Evolutionary conservation across 106 monocot species (phyloP).

Genomic region (Dendrobium catenatum): DNA sequence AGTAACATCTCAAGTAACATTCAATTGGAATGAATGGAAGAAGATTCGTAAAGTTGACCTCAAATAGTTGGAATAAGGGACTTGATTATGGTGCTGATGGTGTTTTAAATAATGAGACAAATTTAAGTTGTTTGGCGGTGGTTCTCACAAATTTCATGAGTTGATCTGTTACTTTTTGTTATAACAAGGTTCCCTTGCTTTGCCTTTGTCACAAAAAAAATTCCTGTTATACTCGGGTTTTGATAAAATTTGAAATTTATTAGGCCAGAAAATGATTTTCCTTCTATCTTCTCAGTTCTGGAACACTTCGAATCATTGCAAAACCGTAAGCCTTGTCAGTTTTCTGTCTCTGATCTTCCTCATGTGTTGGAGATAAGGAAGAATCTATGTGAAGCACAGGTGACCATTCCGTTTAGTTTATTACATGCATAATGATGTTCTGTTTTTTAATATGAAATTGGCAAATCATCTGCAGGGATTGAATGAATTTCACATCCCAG

Average conservation of each 20-base stretch:
- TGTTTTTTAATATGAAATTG: slow-evolving; percentile 10
- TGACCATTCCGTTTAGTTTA: neutral
- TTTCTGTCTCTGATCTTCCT: slow-evolving; percentile 48
- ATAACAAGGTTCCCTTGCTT: neutral
- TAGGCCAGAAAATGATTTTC: neutral
- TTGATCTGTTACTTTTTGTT: too few species aligned
- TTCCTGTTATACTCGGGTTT: neutral
- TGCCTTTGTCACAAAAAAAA: neutral
- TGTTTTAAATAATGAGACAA: too few species aligned
- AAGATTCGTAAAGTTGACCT: too few species aligned
- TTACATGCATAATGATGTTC: neutral
- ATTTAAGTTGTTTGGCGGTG: too few species aligned
- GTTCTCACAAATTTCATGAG: too few species aligned
- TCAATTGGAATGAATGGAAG: too few species aligned
- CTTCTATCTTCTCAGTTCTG: slow-evolving; percentile 40
- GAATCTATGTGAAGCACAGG: slow-evolving; percentile 72
- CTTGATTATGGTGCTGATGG: too few species aligned
- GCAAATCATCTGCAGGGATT: slow-evolving; percentile 33
- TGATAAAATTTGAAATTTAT: neutral
- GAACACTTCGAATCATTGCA: slow-evolving; percentile 59
- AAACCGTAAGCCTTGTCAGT: slow-evolving; percentile 42
- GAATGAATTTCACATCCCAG: slow-evolving; percentile 60
- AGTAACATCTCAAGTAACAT: too few species aligned
- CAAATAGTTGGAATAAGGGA: too few species aligned
- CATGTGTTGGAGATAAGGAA: slow-evolving; percentile 49